Base-by-base conservation (phyloP, 1,139 yeast species). In the Eremothecium gossypii region DNA sequence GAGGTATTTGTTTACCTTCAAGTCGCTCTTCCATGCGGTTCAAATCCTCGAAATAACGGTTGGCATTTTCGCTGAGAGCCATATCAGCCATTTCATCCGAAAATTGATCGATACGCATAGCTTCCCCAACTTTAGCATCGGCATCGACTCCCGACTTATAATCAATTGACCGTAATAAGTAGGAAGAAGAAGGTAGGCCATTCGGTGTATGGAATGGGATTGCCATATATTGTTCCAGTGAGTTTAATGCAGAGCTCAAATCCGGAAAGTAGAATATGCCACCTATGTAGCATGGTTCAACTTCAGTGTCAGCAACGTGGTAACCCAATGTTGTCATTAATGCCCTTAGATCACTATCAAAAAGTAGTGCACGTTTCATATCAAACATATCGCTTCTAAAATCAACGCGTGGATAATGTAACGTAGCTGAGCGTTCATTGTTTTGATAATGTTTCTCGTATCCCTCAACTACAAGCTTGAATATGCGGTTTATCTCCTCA, bases 131-230 rank as follows among this genome's bases (percentile, higher is more conserved):
- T 5, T 17, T 30, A 12, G 8, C 17, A 27, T 27, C 32, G 11
- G 30, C 27, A 34, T 23, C 37, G 3, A 6, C 29, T 4, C 29
- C 6, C 6, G 27, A 9, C 29, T 9, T 4, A 20, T 32, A 32
- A 13, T 32, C 17, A 32, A 32, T 11, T 8, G 54, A 50, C 28
- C 58, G 49, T 7, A 49, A 41, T 20, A 57, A 41, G 38, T 57
- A 60, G 2, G 54, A 43, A 12, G 60, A 51, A 7, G 62, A 53
- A 2, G 57, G 49, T 43, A 41, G 41, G 7, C 60, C 58, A 44
- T 55, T 59, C 31, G 58, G 59, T 3, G 63, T 53, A 36, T 53
- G 54, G 30, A 60, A 60, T 8, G 64, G 54, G 2, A 51, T 52
- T 2, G 48, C 38, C 33, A 51, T 32, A 41, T 60, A 53, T 33